Percentiles rank a stretch among this genome's conserved stretches.
Conservation (phyloP, 805 yeast genomes). For the Komagataella pastoris region DNA sequence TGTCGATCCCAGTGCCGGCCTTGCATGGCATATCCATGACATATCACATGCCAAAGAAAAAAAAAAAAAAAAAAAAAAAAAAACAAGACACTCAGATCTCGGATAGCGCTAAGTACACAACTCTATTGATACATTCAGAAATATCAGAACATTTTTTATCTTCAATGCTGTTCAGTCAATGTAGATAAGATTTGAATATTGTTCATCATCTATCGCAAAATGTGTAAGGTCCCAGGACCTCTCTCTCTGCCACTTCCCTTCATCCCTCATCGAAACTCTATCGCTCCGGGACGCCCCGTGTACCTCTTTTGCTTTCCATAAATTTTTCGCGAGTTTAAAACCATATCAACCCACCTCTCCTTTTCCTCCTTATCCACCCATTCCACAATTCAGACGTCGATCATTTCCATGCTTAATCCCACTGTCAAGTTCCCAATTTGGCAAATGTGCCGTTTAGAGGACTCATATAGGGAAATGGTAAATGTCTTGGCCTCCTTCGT, state of each 20-base stretch:
- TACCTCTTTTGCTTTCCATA: neutral
- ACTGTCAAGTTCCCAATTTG: neutral
- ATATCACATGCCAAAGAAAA: neutral
- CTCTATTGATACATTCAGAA: neutral
- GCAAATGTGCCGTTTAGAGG: neutral
- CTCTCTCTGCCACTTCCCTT: neutral
- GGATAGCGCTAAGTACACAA: neutral
- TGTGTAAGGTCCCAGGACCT: neutral
- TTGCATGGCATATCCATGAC: neutral
- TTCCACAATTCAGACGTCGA: neutral
- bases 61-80: too few relatives aligned
- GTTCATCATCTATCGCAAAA: neutral
- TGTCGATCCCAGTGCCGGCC: neutral
- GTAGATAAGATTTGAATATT: neutral
- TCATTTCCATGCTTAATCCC: neutral
- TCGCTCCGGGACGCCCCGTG: neutral
- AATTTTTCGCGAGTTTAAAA: neutral
- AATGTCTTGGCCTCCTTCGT: neutral
- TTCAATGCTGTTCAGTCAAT: neutral
- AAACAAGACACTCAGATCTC: neutral
- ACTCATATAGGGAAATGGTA: neutral
- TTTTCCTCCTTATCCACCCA: neutral
- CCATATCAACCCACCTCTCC: neutral
- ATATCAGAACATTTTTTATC: neutral
- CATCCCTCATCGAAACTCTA: neutral